phyloP scores from a whole-genome alignment of 2,329 filamentous ascomycete genomes.

The Exutisphaerella laricina region DNA sequence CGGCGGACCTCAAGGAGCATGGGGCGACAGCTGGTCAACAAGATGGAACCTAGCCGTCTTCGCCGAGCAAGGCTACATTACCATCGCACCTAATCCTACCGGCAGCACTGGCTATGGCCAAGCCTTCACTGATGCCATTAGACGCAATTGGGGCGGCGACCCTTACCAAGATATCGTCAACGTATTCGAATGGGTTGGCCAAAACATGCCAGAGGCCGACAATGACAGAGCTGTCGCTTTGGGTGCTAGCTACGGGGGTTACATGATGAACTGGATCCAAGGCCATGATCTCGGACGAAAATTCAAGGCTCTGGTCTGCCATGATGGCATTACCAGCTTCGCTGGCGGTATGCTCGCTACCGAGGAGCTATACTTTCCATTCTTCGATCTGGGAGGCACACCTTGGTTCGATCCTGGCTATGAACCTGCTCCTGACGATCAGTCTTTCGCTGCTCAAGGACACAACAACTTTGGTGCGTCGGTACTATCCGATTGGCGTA shows the following conservation, averaged over 20 bases:
- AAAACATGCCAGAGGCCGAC: constrained; percentile 63
- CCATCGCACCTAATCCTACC: constrained; percentile 28
- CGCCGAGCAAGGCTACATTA: constrained; percentile 31
- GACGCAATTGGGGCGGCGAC: constrained; percentile 73
- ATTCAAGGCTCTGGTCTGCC: constrained; percentile 81
- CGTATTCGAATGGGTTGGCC: constrained; percentile 67
- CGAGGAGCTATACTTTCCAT: constrained; percentile 53
- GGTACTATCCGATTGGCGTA: constrained; percentile 14
- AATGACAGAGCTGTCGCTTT: constrained; percentile 63
- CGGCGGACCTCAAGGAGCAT: constrained; percentile 30
- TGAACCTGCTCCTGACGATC: constrained; percentile 8
- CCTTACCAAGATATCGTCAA: constrained; percentile 79
- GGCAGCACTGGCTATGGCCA: constrained; percentile 31
- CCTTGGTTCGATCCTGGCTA: constrained; percentile 43
- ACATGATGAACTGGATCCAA: constrained; percentile 74
- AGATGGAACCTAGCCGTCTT: constrained; percentile 31
- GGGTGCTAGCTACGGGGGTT: constrained; percentile 70
- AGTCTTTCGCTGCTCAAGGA: constrained; percentile 7
- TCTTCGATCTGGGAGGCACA: constrained; percentile 48
- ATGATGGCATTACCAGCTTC: constrained; percentile 30
- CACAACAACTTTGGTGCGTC: constrained; percentile 19
- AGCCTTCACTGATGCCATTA: constrained; percentile 52
- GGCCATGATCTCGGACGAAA: constrained; percentile 76
- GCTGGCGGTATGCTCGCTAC: constrained; percentile 29
- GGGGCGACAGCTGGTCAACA: constrained; percentile 29